phyloP scores from a whole-genome alignment of 106 monocot species.

The Posidonia australis region DNA sequence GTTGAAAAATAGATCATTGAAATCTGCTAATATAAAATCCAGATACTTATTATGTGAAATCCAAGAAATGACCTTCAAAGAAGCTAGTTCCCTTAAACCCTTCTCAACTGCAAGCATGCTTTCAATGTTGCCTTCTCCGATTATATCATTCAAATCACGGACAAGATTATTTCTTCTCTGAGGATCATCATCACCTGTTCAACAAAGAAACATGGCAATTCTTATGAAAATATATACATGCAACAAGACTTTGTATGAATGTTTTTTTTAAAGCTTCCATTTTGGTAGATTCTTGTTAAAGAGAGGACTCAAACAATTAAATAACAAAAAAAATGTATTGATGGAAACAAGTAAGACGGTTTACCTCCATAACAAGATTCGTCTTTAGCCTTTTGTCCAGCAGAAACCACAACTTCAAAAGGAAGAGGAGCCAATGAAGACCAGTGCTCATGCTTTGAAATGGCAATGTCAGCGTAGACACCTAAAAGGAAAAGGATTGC shows the following conservation, averaged over 20 bases:
- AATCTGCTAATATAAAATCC: not conserved
- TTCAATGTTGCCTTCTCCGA: slow-evolving; percentile 92
- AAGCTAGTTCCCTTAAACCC: slow-evolving; percentile 75
- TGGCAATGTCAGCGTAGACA: slow-evolving; percentile 69
- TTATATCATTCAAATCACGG: slow-evolving; percentile 63
- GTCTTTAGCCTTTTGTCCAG: slow-evolving; percentile 81
- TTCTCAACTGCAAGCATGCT: slow-evolving; percentile 95
- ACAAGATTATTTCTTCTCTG: slow-evolving; percentile 41
- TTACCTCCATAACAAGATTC: slow-evolving; percentile 46
- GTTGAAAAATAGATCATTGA: not conserved
- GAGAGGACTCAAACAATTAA: not conserved
- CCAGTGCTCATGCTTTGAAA: slow-evolving; percentile 76
- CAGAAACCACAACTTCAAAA: slow-evolving; percentile 75
- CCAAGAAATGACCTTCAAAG: slow-evolving; percentile 45
- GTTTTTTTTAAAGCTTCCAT: too few relatives aligned
- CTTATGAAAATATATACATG: not conserved
- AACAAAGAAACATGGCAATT: not conserved
- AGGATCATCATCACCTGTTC: slow-evolving; percentile 43
- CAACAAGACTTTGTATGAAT: not conserved
- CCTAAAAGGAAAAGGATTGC: slow-evolving; percentile 16
- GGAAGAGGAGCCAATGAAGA: slow-evolving; percentile 91
- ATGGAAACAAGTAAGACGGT: slow-evolving; percentile 2
- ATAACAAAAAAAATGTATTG: not conserved
- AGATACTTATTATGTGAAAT: not conserved
- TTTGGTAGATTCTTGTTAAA: too few relatives aligned